phyloP scores from a whole-genome alignment of 1,284 basidiomycete species.

The Pterula multifida region DNA sequence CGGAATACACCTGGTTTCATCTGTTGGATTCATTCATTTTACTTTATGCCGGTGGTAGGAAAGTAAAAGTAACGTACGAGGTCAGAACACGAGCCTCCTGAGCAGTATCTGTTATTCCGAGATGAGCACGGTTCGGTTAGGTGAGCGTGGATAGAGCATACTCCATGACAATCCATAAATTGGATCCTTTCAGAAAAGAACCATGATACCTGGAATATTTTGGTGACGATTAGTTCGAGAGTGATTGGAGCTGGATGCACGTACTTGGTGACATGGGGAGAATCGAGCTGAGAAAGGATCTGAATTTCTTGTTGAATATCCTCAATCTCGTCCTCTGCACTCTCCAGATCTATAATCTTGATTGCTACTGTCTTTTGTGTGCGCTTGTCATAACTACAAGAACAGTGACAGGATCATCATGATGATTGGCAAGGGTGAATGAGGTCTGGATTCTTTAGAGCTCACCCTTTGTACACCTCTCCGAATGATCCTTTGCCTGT shows the following conservation, averaged over 20 bases:
- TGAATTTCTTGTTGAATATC: conserved; percentile 99
- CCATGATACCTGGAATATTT: conserved; percentile 71
- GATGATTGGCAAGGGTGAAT: conserved; percentile 9
- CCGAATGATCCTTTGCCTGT: conserved; percentile 93
- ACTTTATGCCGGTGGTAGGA: conserved; percentile 5
- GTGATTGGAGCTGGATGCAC: conserved; percentile 17
- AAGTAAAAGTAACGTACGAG: conserved; percentile 33
- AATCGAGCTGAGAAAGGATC: conserved; percentile 96
- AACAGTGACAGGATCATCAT: background rate
- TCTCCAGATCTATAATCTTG: conserved; percentile 98
- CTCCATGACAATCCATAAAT: conserved; percentile 99
- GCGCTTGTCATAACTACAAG: conserved; percentile 82
- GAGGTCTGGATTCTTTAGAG: conserved; percentile 8
- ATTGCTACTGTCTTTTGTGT: conserved; percentile 92
- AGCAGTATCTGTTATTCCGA: conserved; percentile 52
- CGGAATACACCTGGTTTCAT: conserved; percentile 97
- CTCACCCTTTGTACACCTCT: conserved; percentile 91
- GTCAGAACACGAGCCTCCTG: conserved; percentile 78
- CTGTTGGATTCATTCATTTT: conserved; percentile 28
- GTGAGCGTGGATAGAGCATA: too few species aligned
- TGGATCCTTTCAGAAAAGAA: conserved; percentile 87
- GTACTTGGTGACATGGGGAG: conserved; percentile 89
- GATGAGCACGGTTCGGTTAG: too few species aligned
- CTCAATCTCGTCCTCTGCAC: conserved; percentile 98
- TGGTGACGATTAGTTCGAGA: conserved; percentile 14